These are phyloP conservation scores for Curvularia spicifera DNA, from an alignment of 2,329 filamentous ascomycete species.

Conservation along the genomic window DNA sequence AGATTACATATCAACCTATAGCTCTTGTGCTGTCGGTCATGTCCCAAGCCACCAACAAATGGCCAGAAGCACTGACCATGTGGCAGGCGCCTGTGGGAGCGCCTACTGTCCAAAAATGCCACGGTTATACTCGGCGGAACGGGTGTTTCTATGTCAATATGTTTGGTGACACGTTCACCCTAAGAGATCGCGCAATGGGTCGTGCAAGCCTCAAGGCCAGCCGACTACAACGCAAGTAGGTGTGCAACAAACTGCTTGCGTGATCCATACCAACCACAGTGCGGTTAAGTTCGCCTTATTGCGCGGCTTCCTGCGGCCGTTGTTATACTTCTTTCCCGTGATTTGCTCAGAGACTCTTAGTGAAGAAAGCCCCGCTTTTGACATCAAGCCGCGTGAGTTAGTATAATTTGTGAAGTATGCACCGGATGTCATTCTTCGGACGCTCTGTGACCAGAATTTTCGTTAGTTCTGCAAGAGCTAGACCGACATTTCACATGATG, in stretches of 20 bases:
- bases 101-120: constrained; percentile 20
- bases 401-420: background rate
- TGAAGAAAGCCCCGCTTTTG: background rate
- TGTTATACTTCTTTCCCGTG: constrained; percentile 3
- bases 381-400: background rate
- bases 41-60: constrained; percentile 8
- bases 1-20: constrained; percentile 1
- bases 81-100: constrained; percentile 25
- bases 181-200: constrained; percentile 9
- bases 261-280: constrained; percentile 16
- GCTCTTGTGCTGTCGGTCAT: constrained; percentile 9
- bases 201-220: background rate
- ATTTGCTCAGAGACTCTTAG: background rate
- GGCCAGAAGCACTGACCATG: constrained; percentile 8
- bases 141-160: constrained; percentile 8
- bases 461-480: background rate
- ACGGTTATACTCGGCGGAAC: constrained; percentile 24
- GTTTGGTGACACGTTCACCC: constrained; percentile 13
- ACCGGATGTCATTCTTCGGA: background rate
- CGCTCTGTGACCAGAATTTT: constrained; percentile 1
- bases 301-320: constrained; percentile 7
- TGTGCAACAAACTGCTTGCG: constrained; percentile 9
- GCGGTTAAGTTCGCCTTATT: constrained; percentile 15
- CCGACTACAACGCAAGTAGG: constrained; percentile 7
- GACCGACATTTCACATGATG: constrained; percentile 10